Conservation (phyloP, 768 basidiomycete genomes). For the Lactarius trivialis region DNA sequence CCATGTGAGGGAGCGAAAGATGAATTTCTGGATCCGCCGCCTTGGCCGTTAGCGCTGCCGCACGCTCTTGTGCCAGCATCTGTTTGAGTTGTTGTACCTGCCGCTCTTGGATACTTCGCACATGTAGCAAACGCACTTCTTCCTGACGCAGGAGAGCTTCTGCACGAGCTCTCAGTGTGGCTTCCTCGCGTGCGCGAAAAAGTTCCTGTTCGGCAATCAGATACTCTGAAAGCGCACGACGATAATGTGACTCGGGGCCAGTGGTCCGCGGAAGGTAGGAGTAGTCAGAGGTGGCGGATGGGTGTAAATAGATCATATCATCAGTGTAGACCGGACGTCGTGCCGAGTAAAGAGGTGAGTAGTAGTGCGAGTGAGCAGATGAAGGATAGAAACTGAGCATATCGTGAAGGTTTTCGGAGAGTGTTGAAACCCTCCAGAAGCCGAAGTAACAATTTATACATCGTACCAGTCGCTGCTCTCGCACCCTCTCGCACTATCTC, state of each 20-base stretch:
- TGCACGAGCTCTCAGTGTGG: background rate
- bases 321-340: background rate
- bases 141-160: slow-evolving; percentile 2
- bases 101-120: background rate
- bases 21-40: background rate
- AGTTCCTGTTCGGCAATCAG: slow-evolving; percentile 12
- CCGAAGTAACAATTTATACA: slow-evolving; percentile 2
- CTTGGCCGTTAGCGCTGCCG: background rate
- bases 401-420: background rate
- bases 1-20: background rate
- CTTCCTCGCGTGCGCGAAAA: slow-evolving; percentile 6
- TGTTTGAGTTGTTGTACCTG: background rate
- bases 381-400: slow-evolving; percentile 9
- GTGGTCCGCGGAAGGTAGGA: background rate
- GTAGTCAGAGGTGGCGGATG: background rate
- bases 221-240: slow-evolving; percentile 12
- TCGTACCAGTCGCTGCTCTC: background rate
- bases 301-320: background rate
- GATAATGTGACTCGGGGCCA: slow-evolving; percentile 14
- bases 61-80: background rate
- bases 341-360: background rate
- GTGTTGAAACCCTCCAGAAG: background rate
- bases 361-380: background rate
- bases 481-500: background rate
- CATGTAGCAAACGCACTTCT: background rate